Base-by-base conservation (phyloP, 805 yeast genomes). In the Huiozyma sinensis region DNA sequence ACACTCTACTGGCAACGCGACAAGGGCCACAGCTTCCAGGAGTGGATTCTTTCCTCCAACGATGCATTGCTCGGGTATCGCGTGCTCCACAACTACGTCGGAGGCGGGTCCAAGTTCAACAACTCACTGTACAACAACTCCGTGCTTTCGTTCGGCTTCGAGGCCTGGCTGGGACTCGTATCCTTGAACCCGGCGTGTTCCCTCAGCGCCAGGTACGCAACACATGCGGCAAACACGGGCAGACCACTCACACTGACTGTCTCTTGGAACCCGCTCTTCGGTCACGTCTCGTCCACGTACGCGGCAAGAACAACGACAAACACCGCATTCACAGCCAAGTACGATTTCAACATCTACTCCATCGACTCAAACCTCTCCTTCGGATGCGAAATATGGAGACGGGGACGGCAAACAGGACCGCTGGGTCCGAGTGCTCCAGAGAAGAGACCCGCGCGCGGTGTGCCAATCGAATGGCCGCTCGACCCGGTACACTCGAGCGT, bases 131-230 rank as follows among this genome's bases (percentile, higher is more conserved):
- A 77, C 52, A 79, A 75, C 54, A 77, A 76, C 46, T 79, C 92
- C 10, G 77, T 77, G 38, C 72, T 79, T 1, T 78, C 88, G 0
- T 52, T 85, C 0, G 98, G 98, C 0, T 76, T 83, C 7, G 98
- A 92, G 64, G 50, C 87, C 4, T 92, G 95, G 90, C 83, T 83
- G 52, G 95, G 95, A 1, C 77, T 87, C 0, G 61, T 73, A 38
- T 81, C 84, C 39, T 81, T 86, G 73, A 81, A 90, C 47, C 97
- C 97, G 0, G 97, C 97, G 0, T 59, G 89, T 13, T 85, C 95
- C 0, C 76, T 94, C 1, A 90, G 95, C 0, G 60, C 87, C 40
- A 66, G 97, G 38, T 90, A 92, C 60, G 75, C 90, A 1, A 85
- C 96, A 0, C 81, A 85, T 48, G 79, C 95, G 0, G 79, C 92